Evolutionary conservation across 2,329 filamentous ascomycete species (phyloP).

Genomic region (Verticillium nubilum): DNA sequence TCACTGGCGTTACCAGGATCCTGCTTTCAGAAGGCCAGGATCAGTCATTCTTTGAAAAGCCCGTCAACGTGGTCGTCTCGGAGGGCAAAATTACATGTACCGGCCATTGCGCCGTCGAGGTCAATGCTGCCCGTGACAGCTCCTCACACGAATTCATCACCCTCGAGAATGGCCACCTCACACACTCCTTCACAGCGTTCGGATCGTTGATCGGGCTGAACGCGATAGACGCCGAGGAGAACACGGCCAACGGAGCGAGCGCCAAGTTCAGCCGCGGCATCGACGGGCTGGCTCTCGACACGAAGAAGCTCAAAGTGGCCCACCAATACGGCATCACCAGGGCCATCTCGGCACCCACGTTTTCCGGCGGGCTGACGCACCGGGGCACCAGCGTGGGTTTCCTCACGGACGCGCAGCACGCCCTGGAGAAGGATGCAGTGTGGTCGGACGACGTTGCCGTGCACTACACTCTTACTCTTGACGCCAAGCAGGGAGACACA

Average conservation of each 20-base stretch:
- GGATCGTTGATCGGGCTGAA: constrained; percentile 56
- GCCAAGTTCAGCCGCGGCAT: constrained; percentile 51
- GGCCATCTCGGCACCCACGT: constrained; percentile 51
- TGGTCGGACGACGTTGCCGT: constrained; percentile 50
- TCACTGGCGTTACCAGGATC: constrained; percentile 50
- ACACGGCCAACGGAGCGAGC: constrained; percentile 46
- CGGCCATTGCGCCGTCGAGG: constrained; percentile 43
- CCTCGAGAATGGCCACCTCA: constrained; percentile 56
- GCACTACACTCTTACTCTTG: constrained; percentile 51
- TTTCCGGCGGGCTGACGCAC: constrained; percentile 34
- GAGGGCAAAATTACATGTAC: constrained; percentile 51
- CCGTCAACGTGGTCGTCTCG: constrained; percentile 44
- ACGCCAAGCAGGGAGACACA: constrained; percentile 36
- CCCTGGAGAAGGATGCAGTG: constrained; percentile 42
- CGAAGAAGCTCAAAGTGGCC: constrained; percentile 49
- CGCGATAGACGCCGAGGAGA: constrained; percentile 54
- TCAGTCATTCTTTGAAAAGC: constrained; percentile 13
- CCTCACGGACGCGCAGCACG: constrained; percentile 40
- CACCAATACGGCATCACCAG: constrained; percentile 52
- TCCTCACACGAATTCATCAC: constrained; percentile 32
- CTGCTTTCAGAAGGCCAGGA: constrained; percentile 37
- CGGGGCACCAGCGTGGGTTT: constrained; percentile 56
- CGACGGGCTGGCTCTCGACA: constrained; percentile 50
- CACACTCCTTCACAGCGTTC: constrained; percentile 54
- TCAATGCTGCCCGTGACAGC: constrained; percentile 25